Conservation (phyloP, 345 rosid species). For the Psidium guajava region DNA sequence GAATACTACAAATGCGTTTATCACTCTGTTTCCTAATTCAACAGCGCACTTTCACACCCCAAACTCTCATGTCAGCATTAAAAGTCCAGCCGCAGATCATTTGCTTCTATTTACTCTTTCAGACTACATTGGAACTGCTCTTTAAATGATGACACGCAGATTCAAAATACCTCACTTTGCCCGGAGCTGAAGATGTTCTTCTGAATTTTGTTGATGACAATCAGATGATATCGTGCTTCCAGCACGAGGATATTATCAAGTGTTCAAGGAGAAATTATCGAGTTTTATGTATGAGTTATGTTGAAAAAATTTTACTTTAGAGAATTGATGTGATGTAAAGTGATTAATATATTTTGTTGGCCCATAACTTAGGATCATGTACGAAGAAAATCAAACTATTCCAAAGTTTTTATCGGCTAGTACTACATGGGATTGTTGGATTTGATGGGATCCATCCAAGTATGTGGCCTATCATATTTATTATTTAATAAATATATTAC, state of each 20-base stretch:
- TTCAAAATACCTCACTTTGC: background rate
- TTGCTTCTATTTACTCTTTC: background rate
- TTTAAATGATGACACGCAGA: background rate
- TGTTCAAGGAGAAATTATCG: background rate
- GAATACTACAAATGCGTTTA: background rate
- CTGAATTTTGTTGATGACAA: background rate
- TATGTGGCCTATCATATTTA: too few species aligned
- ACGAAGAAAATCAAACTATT: background rate
- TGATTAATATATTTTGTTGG: background rate
- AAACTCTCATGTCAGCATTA: background rate
- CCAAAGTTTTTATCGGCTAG: background rate
- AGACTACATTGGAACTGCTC: background rate
- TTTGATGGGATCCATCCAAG: too few species aligned
- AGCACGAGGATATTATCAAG: background rate
- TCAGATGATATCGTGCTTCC: background rate
- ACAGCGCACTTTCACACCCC: background rate
- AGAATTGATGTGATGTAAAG: fast-evolving
- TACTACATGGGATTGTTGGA: background rate
- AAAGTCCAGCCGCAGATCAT: background rate
- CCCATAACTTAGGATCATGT: background rate
- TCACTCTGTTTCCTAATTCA: background rate
- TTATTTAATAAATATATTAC: too few species aligned
- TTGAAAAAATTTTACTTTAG: fast-evolving
- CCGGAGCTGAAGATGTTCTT: background rate
- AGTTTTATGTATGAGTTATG: background rate